Percentiles rank a stretch among this genome's conserved stretches.
phyloP scores from a whole-genome alignment of 2,329 filamentous ascomycete species.

The Clonostachys chloroleuca region DNA sequence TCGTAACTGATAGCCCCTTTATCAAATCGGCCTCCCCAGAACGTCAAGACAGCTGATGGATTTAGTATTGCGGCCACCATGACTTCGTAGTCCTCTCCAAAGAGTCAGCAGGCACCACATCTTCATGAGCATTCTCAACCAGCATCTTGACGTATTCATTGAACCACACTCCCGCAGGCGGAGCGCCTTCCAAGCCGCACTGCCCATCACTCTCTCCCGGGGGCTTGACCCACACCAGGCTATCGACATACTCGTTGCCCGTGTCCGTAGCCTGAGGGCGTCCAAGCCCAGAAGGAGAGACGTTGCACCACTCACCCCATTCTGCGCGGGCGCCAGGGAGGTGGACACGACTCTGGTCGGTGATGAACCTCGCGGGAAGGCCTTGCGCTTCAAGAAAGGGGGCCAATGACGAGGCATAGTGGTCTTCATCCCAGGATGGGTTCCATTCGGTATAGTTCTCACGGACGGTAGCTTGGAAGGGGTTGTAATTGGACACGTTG shows the following conservation, averaged over 20 bases:
- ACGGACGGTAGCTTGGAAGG: slow-evolving; percentile 23
- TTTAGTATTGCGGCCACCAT: slow-evolving; percentile 2
- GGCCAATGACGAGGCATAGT: slow-evolving; percentile 29
- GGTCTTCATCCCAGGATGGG: slow-evolving; percentile 28
- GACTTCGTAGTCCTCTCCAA: slow-evolving; percentile 3
- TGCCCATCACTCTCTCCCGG: slow-evolving; percentile 32
- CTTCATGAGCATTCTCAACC: slow-evolving; percentile 25
- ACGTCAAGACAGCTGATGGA: too few species aligned
- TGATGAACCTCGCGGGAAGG: slow-evolving; percentile 32
- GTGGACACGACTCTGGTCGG: slow-evolving; percentile 32
- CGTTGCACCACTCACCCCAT: slow-evolving; percentile 37
- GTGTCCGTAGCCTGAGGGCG: slow-evolving; percentile 22
- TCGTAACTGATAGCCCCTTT: too few species aligned
- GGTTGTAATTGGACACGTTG: slow-evolving; percentile 32
- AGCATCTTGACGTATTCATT: slow-evolving; percentile 28
- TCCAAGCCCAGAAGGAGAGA: slow-evolving; percentile 26
- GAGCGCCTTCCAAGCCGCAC: slow-evolving; percentile 24
- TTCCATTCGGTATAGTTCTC: slow-evolving; percentile 31
- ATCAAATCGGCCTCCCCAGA: too few species aligned
- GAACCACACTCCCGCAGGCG: slow-evolving; percentile 29
- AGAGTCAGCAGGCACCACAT: slow-evolving; percentile 6
- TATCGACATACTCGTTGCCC: slow-evolving; percentile 23
- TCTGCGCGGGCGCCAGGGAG: slow-evolving; percentile 22
- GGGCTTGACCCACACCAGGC: slow-evolving; percentile 34
- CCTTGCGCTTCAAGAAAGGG: slow-evolving; percentile 24